Evolutionary conservation across 129 eudicot genomes (phyloP).

Genomic region (Centella asiatica): DNA sequence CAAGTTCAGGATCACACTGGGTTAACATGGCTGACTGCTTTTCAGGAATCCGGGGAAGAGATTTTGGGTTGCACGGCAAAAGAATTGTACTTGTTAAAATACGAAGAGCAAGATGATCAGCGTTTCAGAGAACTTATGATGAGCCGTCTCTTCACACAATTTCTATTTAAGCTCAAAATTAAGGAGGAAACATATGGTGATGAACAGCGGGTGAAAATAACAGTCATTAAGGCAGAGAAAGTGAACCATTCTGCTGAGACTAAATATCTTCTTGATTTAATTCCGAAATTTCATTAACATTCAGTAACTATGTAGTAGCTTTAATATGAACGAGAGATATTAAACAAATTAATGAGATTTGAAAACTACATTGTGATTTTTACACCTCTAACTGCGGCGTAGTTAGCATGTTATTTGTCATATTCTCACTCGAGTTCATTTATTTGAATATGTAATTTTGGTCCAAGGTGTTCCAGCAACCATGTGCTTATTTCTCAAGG

Average conservation of each 20-base stretch:
- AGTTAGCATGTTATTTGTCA: constrained; percentile 1
- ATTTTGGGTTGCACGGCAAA: constrained; percentile 76
- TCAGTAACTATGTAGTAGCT: background rate
- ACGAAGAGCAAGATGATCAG: constrained; percentile 43
- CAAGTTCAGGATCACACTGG: constrained; percentile 92
- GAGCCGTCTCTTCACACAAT: constrained; percentile 46
- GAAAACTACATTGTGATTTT: background rate
- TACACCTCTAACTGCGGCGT: background rate
- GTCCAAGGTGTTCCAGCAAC: background rate
- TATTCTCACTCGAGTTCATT: constrained; percentile 1
- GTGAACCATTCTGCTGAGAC: constrained; percentile 50
- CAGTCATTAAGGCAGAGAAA: constrained; percentile 69
- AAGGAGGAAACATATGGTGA: constrained; percentile 87
- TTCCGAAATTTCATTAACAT: constrained; percentile 26
- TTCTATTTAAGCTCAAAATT: constrained; percentile 60
- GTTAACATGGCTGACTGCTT: constrained; percentile 84
- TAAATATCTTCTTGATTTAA: constrained; percentile 46
- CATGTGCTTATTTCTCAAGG: background rate
- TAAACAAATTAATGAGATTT: background rate
- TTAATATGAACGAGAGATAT: background rate
- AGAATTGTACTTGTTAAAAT: constrained; percentile 51
- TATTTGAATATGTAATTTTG: background rate
- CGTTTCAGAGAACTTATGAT: constrained; percentile 40
- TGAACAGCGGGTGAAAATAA: constrained; percentile 74
- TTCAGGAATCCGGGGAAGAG: constrained; percentile 86